A percentile compares a stretch with the other conserved stretches of the same genome.
These are phyloP conservation scores for Fusarium heterosporum DNA, from an alignment of 2,329 filamentous ascomycete species.

Conservation along the genomic window DNA sequence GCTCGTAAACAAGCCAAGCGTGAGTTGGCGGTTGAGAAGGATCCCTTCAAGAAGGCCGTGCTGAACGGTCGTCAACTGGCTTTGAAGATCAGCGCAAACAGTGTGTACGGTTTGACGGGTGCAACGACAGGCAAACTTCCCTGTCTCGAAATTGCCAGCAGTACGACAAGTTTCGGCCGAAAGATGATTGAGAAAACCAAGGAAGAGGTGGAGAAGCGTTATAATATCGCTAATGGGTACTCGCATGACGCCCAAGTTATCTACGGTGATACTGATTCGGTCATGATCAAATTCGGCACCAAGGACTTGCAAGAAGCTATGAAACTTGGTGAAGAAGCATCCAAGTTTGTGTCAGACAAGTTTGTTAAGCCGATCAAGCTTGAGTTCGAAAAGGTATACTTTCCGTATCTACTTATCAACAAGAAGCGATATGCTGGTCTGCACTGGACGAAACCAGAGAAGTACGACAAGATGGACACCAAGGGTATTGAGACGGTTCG, in stretches of 20 bases:
- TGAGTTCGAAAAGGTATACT: slow-evolving; percentile 99
- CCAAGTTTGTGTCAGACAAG: slow-evolving; percentile 87
- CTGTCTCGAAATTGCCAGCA: slow-evolving; percentile 94
- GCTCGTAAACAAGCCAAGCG: slow-evolving; percentile 96
- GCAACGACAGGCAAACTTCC: slow-evolving; percentile 96
- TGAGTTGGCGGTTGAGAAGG: slow-evolving; percentile 87
- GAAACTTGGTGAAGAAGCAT: slow-evolving; percentile 94
- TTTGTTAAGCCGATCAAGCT: slow-evolving; percentile 98
- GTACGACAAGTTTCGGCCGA: slow-evolving; percentile 95
- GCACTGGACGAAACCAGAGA: slow-evolving; percentile 94
- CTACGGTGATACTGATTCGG: slow-evolving; percentile 98
- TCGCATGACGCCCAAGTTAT: slow-evolving; percentile 95
- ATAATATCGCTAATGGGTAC: slow-evolving; percentile 94
- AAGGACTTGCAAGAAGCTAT: slow-evolving; percentile 88
- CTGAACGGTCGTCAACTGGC: slow-evolving; percentile 96
- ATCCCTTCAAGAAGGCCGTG: slow-evolving; percentile 97
- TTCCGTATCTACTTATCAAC: slow-evolving; percentile 97
- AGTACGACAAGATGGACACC: slow-evolving; percentile 99
- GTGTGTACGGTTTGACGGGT: slow-evolving; percentile 96
- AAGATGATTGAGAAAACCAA: slow-evolving; percentile 99
- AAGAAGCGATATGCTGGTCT: slow-evolving; percentile 99
- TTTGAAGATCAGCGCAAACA: slow-evolving; percentile 96
- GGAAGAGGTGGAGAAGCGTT: slow-evolving; percentile 89
- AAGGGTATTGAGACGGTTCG: slow-evolving; percentile 99
- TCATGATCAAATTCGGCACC: slow-evolving; percentile 99